A percentile compares a stretch with the other conserved stretches of the same genome.
phyloP scores from a whole-genome alignment of 2,329 filamentous ascomycete genomes.

The Penicillium sp. region DNA sequence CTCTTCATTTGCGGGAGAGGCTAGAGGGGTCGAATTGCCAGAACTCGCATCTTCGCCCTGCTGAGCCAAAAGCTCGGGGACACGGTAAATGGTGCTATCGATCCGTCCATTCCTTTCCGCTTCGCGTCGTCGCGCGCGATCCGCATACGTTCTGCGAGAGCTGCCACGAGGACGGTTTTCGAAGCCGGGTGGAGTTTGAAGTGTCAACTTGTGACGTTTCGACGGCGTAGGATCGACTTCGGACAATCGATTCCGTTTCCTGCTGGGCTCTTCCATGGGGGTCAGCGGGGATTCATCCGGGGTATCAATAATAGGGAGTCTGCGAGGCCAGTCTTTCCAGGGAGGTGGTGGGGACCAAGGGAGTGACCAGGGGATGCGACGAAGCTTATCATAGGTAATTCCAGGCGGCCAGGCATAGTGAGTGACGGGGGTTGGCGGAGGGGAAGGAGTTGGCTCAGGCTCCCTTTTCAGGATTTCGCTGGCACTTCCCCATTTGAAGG shows the following conservation, averaged over 20 bases:
- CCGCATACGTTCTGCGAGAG: slow-evolving; percentile 27
- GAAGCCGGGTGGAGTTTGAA: slow-evolving; percentile 1
- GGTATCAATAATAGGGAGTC: neutral
- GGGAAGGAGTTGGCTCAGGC: neutral
- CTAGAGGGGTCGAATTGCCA: neutral
- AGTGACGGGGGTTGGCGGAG: neutral
- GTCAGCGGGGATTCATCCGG: slow-evolving; percentile 1
- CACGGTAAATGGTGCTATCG: slow-evolving; percentile 34
- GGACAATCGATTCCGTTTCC: slow-evolving; percentile 3
- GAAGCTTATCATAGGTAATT: neutral
- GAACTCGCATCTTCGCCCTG: slow-evolving; percentile 24
- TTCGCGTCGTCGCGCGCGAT: slow-evolving; percentile 30
- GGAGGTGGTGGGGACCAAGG: neutral
- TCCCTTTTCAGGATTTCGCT: neutral
- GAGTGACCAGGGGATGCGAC: slow-evolving; percentile 2
- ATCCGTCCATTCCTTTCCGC: slow-evolving; percentile 33
- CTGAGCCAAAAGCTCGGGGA: slow-evolving; percentile 34
- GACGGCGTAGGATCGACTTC: neutral
- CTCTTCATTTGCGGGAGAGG: neutral
- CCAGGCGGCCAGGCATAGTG: slow-evolving; percentile 1
- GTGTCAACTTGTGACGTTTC: slow-evolving; percentile 5
- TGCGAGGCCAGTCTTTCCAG: neutral
- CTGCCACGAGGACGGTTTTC: slow-evolving; percentile 13
- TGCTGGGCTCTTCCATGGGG: neutral
- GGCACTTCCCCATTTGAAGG: neutral